A percentile compares a stretch with the other conserved stretches of the same genome.
Conservation (phyloP, 352 stramenopile genomes). For the Phytophthora meadii region DNA sequence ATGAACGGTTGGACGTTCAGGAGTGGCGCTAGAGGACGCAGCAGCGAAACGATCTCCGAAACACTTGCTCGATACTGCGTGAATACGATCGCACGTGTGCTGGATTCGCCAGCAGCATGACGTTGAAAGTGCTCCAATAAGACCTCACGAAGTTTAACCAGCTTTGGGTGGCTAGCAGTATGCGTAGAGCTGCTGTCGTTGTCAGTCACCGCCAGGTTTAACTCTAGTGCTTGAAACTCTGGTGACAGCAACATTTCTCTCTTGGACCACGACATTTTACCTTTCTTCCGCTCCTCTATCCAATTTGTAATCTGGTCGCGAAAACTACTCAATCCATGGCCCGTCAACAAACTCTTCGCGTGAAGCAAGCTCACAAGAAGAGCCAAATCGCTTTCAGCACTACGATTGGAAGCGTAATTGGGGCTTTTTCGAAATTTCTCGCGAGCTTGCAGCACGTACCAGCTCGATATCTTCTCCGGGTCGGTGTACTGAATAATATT, state of each 20-base stretch:
- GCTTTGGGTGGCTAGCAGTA: conserved; percentile 73
- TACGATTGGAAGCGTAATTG: conserved; percentile 68
- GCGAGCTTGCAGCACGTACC: conserved; percentile 79
- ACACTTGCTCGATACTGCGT: conserved; percentile 97
- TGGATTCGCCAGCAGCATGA: conserved; percentile 69
- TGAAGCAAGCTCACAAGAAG: conserved; percentile 80
- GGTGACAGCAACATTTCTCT: conserved; percentile 73
- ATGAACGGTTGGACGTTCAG: conserved; percentile 94
- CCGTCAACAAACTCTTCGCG: conserved; percentile 78
- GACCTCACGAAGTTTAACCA: conserved; percentile 92
- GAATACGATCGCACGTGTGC: conserved; percentile 98
- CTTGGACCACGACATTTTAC: conserved; percentile 81
- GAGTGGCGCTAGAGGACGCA: conserved; percentile 71
- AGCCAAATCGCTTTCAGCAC: conserved; percentile 79
- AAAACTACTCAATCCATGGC: conserved; percentile 80
- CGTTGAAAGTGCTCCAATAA: conserved; percentile 89
- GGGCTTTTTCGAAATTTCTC: conserved; percentile 77
- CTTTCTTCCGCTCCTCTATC: conserved; percentile 57
- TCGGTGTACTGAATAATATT: conserved; percentile 78
- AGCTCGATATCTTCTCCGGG: conserved; percentile 79
- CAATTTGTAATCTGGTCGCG: conserved; percentile 71
- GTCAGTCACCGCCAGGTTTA: conserved; percentile 43
- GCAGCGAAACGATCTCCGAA: conserved; percentile 90
- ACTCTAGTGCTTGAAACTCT: conserved; percentile 71
- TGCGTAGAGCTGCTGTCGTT: conserved; percentile 17